Base-by-base conservation (phyloP, 2,329 filamentous ascomycete species). In the Thelonectria rubi region DNA sequence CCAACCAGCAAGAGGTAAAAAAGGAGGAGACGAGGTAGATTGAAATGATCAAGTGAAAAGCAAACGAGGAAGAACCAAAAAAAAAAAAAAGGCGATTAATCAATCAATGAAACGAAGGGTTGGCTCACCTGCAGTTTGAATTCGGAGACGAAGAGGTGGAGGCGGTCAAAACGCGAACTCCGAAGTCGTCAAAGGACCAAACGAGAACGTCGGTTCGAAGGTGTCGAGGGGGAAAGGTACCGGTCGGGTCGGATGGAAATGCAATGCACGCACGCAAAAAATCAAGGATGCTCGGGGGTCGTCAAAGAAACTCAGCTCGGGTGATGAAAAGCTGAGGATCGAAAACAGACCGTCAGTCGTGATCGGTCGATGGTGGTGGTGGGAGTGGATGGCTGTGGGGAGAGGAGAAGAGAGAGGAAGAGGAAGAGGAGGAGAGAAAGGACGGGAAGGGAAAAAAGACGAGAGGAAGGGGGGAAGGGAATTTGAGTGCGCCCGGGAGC, bases 161-260 rank as follows among this genome's bases (percentile, higher is more conserved):
- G 68, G 68, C 68, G 69, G 69, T 72, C 68, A 67, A 61, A 63
- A 72, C 65, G 69, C 69, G 69, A 37, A 56, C 47, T 66, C 53
- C 30, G 37, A 47, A 55, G 43, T 58, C 50, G 63, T 55, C 61
- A 58, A 55, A 60, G 60, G 47, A 61, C 55, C n/a, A n/a, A 52
- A 55, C 39, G 42, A 60, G 57, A 37, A 14, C 15, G 37, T 47
- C 6, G 10, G 45, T 17, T 55, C 48, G 49, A 59, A n/a, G 30
- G 55, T 43, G 48, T 39, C n/a, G 37, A 17, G 49, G 18, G 17
- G 53, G 37, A 47, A 60, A 51, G 30, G 53, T 46, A 17, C 21
- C 24, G 49, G 58, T 59, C 54, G 64, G 49, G 43, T 39, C 49
- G 24, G 53, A 47, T 21, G 58, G 43, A 45, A 45, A 53, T 18